Percentiles rank a stretch among this genome's conserved stretches.
Evolutionary conservation across 176 grass and related monocot species (phyloP).

Genomic region (Phoenix roebelenii): DNA sequence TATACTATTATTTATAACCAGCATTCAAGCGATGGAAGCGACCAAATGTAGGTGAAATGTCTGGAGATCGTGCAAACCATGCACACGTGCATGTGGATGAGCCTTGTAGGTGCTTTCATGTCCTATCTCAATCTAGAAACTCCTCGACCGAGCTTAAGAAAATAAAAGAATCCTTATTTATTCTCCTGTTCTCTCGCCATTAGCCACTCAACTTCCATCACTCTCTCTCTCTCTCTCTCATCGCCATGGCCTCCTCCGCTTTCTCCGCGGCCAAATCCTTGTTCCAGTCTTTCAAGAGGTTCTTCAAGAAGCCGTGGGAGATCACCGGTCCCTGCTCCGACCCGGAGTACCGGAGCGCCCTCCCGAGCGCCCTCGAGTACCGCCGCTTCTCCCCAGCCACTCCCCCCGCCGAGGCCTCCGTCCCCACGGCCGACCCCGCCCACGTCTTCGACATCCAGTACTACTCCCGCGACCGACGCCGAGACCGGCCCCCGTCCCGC

Average conservation of each 20-base stretch:
- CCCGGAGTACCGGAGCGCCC: constrained; percentile 61
- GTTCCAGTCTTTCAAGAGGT: constrained; percentile 53
- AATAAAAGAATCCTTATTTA: too few relatives aligned
- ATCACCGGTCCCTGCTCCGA: constrained; percentile 80
- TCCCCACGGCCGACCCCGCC: constrained; percentile 70
- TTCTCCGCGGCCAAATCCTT: constrained; percentile 36
- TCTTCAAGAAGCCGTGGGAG: constrained; percentile 98
- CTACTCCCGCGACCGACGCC: constrained; percentile 59
- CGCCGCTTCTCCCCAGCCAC: constrained; percentile 68
- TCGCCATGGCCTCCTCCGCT: not conserved
- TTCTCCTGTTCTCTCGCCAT: too few relatives aligned
- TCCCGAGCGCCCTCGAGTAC: constrained; percentile 52
- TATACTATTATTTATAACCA: too few relatives aligned
- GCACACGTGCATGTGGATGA: too few relatives aligned
- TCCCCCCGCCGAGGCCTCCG: constrained; percentile 19
- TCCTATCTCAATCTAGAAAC: too few relatives aligned
- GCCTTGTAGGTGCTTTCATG: too few relatives aligned
- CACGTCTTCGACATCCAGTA: constrained; percentile 94
- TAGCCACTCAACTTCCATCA: too few relatives aligned
- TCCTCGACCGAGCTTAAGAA: too few relatives aligned
- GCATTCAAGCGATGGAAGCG: too few relatives aligned
- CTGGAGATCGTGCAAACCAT: too few relatives aligned
- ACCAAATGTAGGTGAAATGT: too few relatives aligned
- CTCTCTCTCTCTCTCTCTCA: too few relatives aligned
- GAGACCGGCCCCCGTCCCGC: constrained; percentile 59